These are phyloP conservation scores for Xylariaceae sp. DNA, from an alignment of 2,329 filamentous ascomycete species.

Conservation along the genomic window DNA sequence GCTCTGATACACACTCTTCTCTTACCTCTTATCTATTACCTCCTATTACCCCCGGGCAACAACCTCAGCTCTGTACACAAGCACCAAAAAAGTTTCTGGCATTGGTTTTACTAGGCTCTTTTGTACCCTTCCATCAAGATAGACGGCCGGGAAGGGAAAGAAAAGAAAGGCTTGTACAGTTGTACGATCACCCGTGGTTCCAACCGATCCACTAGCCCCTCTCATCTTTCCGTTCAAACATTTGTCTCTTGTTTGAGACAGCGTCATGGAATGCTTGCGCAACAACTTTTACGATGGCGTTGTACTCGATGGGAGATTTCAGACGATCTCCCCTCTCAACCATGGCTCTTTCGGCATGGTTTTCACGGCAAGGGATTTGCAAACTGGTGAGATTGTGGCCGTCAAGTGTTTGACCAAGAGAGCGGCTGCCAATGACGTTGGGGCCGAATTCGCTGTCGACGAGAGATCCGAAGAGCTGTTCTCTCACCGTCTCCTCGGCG, in stretches of 20 bases:
- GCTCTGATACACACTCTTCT: constrained; percentile 17
- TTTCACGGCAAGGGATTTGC: constrained; percentile 82
- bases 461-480: constrained; percentile 80
- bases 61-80: constrained; percentile 32
- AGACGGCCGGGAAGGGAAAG: constrained; percentile 31
- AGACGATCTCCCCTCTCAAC: constrained; percentile 91
- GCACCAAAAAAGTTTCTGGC: constrained; percentile 31
- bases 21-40: constrained; percentile 1
- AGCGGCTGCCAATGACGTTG: constrained; percentile 61
- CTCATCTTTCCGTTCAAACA: constrained; percentile 38
- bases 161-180: constrained; percentile 26
- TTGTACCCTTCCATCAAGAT: constrained; percentile 30
- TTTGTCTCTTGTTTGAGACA: constrained; percentile 38
- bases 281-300: constrained; percentile 78
- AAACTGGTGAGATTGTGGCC: constrained; percentile 79
- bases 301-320: constrained; percentile 85
- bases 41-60: constrained; percentile 1
- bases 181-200: constrained; percentile 35
- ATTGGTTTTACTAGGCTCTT: constrained; percentile 28
- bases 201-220: constrained; percentile 21
- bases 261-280: constrained; percentile 80
- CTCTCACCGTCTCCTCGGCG: constrained; percentile 77
- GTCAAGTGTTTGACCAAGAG: constrained; percentile 96
- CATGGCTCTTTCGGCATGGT: constrained; percentile 99
- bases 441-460: constrained; percentile 71